Conservation (phyloP, 139 green algal genomes). For the Marvania coccoides region DNA sequence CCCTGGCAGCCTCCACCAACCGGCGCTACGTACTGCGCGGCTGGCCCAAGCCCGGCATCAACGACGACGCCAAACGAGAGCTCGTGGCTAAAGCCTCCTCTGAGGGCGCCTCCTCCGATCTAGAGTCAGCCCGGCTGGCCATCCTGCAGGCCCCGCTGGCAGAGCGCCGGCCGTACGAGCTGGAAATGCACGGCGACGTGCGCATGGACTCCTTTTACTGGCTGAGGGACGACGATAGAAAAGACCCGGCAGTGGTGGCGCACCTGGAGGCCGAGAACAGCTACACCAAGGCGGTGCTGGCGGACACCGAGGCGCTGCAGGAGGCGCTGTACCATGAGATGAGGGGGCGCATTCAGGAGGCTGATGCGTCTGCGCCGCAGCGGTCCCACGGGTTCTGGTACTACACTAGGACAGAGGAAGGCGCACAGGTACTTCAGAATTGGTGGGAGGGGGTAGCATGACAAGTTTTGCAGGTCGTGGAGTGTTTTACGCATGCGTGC, state of each 20-base stretch:
- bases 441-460: too few species aligned
- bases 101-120: background rate
- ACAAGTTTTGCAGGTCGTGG: constrained; percentile 1
- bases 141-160: constrained; percentile 18
- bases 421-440: too few species aligned
- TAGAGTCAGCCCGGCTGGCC: constrained; percentile 11
- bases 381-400: constrained; percentile 67
- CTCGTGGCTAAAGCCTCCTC: constrained; percentile 13
- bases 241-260: constrained; percentile 42
- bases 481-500: background rate
- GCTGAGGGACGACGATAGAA: constrained; percentile 72
- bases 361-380: constrained; percentile 47
- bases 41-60: constrained; percentile 19
- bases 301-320: constrained; percentile 71
- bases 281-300: constrained; percentile 63
- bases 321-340: constrained; percentile 80
- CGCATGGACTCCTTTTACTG: constrained; percentile 70
- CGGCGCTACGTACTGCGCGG: constrained; percentile 7
- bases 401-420: constrained; percentile 70
- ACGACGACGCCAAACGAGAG: constrained; percentile 13
- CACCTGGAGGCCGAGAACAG: constrained; percentile 59
- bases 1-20: background rate
- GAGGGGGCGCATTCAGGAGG: constrained; percentile 77
- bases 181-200: constrained; percentile 30
- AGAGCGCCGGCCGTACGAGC: background rate